Base-by-base conservation (phyloP, 495 filamentous ascomycete genomes). In the Penicillium nucicola region DNA sequence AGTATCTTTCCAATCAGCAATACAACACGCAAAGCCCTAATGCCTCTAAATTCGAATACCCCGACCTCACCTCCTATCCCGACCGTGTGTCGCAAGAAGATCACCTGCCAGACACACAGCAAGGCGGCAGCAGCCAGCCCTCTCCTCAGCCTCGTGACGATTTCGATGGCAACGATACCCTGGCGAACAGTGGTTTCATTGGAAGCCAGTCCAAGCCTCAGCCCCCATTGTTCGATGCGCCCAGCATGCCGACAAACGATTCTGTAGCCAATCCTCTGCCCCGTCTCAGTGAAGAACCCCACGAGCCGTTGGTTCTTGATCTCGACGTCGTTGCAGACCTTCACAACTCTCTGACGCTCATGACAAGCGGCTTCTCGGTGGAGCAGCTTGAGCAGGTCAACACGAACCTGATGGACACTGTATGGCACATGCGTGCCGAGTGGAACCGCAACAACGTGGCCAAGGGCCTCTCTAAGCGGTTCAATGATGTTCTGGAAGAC, bases 341-440 rank as follows among this genome's bases (percentile, higher is more conserved):
- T 30, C 77, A 87, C 43, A 57, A 73, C 0, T 64, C 77, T 22
- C 67, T 96, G 17, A 80, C 82, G 1, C 65, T 79, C 13, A 76
- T 78, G 25, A 88, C 87, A 7, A 86, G 85, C 35, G 91, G 91
- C 0, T 91, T 84, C 69, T 87, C 83, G 2, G 84, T 98, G 33
- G 93, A 97, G 69, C 95, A 98, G 65, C 76, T 98, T 23, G 92
- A 97, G 71, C 92, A 96, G 65, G 82, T 95, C 63, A 89, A 90
- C 62, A 84, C 91, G n/a, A 83, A 82, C 48, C 69, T 96, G 59
- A 97, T 97, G 92, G 85, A 91, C 51, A 80, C 82, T 35, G 74
- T 97, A 12, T 98, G 93, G 93, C 79, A 76, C 49, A 77, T 74
- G 48, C 80, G 89, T 34, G 77, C 80, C 45, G 84, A 95, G 57